These are phyloP conservation scores for Kuraishia piskuri DNA, from an alignment of 805 yeast genomes.

Conservation along the genomic window DNA sequence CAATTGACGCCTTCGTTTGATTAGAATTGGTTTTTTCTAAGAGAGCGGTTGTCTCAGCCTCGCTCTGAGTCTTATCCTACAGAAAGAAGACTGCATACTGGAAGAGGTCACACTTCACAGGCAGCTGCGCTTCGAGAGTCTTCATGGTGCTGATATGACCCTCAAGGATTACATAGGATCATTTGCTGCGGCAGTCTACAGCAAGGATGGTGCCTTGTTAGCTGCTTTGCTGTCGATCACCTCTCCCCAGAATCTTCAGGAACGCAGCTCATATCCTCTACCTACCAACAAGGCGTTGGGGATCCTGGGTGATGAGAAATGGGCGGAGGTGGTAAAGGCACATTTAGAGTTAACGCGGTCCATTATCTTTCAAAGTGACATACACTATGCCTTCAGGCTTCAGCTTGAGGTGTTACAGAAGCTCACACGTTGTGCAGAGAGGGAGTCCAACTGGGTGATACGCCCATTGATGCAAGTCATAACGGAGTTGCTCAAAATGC, in stretches of 20 bases:
- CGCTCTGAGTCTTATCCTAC: no score
- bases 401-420: slow-evolving; percentile 29
- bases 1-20: no score
- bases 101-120: no score
- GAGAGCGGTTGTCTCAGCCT: no score
- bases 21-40: no score
- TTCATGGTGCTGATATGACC: background rate
- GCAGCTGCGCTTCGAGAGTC: no score
- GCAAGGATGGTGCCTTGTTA: slow-evolving; percentile 2
- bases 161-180: slow-evolving; percentile 3
- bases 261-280: slow-evolving; percentile 1
- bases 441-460: slow-evolving; percentile 45
- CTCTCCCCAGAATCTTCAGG: background rate
- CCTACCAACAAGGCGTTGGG: slow-evolving; percentile 2
- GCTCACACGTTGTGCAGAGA: slow-evolving; percentile 45
- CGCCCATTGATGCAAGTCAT: slow-evolving; percentile 28
- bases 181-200: background rate
- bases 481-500: background rate
- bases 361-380: slow-evolving; percentile 23
- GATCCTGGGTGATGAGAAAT: slow-evolving; percentile 3
- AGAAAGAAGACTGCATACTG: no score
- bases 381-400: slow-evolving; percentile 24
- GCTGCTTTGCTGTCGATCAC: slow-evolving; percentile 5
- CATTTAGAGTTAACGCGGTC: slow-evolving; percentile 28
- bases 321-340: slow-evolving; percentile 15